Base-by-base conservation (phyloP, 441 rosid species). In the Sinapis alba region DNA sequence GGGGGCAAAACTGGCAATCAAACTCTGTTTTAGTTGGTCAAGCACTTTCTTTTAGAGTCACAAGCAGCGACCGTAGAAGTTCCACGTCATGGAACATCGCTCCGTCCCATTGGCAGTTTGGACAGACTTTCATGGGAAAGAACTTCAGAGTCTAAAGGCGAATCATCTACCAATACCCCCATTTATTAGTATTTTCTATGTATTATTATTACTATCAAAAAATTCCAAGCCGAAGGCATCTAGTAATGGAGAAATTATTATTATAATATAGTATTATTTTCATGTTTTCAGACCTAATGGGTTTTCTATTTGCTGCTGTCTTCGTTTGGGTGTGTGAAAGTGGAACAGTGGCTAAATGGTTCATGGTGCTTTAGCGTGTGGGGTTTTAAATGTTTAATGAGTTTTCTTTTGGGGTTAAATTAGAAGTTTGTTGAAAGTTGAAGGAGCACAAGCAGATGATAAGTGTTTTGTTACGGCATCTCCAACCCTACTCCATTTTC, bases 1-100 rank as follows among this genome's bases (percentile, higher is more conserved):
- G 86, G 86, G 86, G 86, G 6, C 86, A 83, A 38, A 83, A 83
- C 74, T 81, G 86, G 86, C 86, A 83, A 16, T 83, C 86, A 0
- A 83, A 83, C 80, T 78, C 86, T 0, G 80, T 74, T 36, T 63
- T 83, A 23, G 74, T 79, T 34, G 86, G 86, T 27, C 86, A 83
- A 65, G 69, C 86, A 43, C 83, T 83, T 50, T 83, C 86, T 0
- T 83, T 83, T 62, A 78, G 86, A 36, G 84, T 83, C 71, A 68
- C 84, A 36, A 78, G 80, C 76, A 81, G 86, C 72, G 84, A 83
- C 76, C 78, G 83, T 26, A 78, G 86, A 73, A 73, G 76, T 4
- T 83, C 86, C 51, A 83, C 86, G 66, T 83, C 86, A 0, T 78
- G 83, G 83, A 83, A 83, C 80, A 79, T 83, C 5, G 84, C 76